phyloP scores from a whole-genome alignment of 2,329 filamentous ascomycete genomes.

The Magnaporthiopsis rhizophila region DNA sequence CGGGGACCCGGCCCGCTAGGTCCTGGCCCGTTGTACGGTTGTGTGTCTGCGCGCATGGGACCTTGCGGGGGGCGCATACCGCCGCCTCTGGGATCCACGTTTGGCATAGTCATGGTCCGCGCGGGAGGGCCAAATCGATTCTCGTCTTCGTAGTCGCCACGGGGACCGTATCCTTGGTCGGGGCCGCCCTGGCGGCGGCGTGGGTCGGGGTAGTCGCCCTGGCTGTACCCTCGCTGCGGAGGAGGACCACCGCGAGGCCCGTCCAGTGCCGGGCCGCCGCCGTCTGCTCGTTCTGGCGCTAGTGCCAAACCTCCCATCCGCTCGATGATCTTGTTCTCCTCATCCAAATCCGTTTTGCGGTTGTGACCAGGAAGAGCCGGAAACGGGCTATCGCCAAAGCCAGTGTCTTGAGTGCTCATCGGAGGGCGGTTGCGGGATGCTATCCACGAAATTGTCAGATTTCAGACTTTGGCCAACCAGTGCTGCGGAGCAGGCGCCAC shows the following conservation, averaged over 20 bases:
- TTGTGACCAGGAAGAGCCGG: constrained; percentile 33
- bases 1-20: constrained; percentile 40
- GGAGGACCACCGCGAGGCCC: constrained; percentile 18
- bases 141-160: constrained; percentile 27
- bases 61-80: constrained; percentile 21
- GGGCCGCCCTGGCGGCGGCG: constrained; percentile 16
- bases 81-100: constrained; percentile 33
- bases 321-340: constrained; percentile 32
- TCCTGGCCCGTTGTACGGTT: constrained; percentile 36
- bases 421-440: constrained; percentile 15
- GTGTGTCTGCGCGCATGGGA: constrained; percentile 30
- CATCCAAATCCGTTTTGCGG: constrained; percentile 29
- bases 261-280: constrained; percentile 23
- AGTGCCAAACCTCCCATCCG: constrained; percentile 34
- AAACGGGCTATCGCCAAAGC: constrained; percentile 33
- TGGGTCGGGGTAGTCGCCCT: constrained; percentile 20
- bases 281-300: constrained; percentile 12
- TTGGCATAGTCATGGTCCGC: constrained; percentile 57
- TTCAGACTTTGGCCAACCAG: constrained; percentile 5
- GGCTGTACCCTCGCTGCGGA: constrained; percentile 13
- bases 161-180: constrained; percentile 24
- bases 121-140: constrained; percentile 38
- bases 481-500: background rate
- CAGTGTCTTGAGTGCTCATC: constrained; percentile 20
- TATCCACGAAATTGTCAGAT: constrained; percentile 4